Percentiles rank a stretch among this genome's conserved stretches.
Evolutionary conservation across 768 basidiomycete genomes (phyloP).

Genomic region (Lactarius hatsudake): DNA sequence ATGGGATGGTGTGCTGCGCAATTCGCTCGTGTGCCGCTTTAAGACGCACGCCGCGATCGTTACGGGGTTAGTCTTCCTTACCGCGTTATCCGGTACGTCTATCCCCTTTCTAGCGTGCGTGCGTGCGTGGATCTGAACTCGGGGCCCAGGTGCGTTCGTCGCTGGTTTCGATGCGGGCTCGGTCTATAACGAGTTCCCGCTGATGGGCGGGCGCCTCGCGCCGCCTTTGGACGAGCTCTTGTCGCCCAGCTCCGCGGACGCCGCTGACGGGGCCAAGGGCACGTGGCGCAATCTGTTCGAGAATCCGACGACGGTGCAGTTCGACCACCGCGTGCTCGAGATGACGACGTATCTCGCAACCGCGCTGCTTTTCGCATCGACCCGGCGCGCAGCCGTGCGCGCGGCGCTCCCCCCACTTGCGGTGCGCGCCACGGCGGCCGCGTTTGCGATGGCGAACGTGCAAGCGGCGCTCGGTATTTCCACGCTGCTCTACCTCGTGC

Average conservation of each 20-base stretch:
- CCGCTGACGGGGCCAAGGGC: slow-evolving; percentile 47
- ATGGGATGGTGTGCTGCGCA: slow-evolving; percentile 49
- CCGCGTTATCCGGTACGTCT: slow-evolving; percentile 79
- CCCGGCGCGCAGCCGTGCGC: slow-evolving; percentile 48
- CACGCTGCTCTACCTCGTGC: slow-evolving; percentile 90
- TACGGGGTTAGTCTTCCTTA: slow-evolving; percentile 80
- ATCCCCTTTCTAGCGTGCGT: not conserved
- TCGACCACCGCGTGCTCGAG: slow-evolving; percentile 93
- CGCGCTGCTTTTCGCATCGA: slow-evolving; percentile 57
- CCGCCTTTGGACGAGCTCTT: slow-evolving; percentile 45
- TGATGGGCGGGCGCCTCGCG: too few relatives aligned
- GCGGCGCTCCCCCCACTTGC: slow-evolving; percentile 59
- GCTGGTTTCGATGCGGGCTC: slow-evolving; percentile 96
- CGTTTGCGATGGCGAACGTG: slow-evolving; percentile 78
- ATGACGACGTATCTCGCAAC: slow-evolving; percentile 78
- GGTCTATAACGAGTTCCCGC: slow-evolving; percentile 55
- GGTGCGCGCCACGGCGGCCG: slow-evolving; percentile 49
- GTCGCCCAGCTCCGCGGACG: slow-evolving; percentile 60
- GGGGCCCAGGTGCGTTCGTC: slow-evolving; percentile 83
- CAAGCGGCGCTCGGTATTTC: slow-evolving; percentile 77
- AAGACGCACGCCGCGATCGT: slow-evolving; percentile 56
- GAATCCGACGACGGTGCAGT: slow-evolving; percentile 97
- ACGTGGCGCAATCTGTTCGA: slow-evolving; percentile 96
- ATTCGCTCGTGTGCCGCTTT: slow-evolving; percentile 57
- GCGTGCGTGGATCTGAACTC: not conserved